Evolutionary conservation across 495 filamentous ascomycete genomes (phyloP).

Genomic region (Staphylotrichum tortipilum): DNA sequence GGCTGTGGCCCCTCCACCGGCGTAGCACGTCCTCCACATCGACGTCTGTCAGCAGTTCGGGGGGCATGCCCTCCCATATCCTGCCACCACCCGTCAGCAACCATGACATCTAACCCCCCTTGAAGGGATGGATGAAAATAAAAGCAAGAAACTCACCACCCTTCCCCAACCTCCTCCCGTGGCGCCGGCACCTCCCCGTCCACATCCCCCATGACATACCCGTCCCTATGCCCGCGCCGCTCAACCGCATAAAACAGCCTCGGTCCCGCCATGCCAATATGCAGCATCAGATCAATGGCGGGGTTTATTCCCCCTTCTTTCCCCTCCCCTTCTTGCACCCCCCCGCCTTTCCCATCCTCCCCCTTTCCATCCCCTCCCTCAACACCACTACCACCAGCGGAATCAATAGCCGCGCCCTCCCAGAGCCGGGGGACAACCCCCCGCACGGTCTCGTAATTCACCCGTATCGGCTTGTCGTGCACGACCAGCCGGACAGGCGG

Average conservation of each 20-base stretch:
- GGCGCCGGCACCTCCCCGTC: constrained; percentile 43
- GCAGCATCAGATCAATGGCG: constrained; percentile 58
- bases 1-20: constrained; percentile 44
- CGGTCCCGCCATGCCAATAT: constrained; percentile 75
- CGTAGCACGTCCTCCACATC: constrained; percentile 46
- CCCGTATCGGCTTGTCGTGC: constrained; percentile 57
- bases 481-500: constrained; percentile 56
- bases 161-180: too few relatives aligned
- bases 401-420: too few relatives aligned
- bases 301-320: too few relatives aligned
- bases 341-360: too few relatives aligned
- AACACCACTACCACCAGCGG: too few relatives aligned
- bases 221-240: constrained; percentile 59
- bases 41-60: constrained; percentile 39
- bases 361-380: too few relatives aligned
- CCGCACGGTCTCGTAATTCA: constrained; percentile 59
- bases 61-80: constrained; percentile 40
- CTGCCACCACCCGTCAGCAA: constrained; percentile 10
- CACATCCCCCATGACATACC: constrained; percentile 63
- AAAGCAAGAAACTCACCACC: too few relatives aligned
- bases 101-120: too few relatives aligned
- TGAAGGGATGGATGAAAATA: too few relatives aligned
- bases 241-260: constrained; percentile 63
- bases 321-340: too few relatives aligned
- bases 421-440: constrained; percentile 54